Evolutionary conservation across 148 eudicot genomes (phyloP), one percentile per base, ranked within the genome.

Genomic region (Vaccinium darrowii): DNA sequence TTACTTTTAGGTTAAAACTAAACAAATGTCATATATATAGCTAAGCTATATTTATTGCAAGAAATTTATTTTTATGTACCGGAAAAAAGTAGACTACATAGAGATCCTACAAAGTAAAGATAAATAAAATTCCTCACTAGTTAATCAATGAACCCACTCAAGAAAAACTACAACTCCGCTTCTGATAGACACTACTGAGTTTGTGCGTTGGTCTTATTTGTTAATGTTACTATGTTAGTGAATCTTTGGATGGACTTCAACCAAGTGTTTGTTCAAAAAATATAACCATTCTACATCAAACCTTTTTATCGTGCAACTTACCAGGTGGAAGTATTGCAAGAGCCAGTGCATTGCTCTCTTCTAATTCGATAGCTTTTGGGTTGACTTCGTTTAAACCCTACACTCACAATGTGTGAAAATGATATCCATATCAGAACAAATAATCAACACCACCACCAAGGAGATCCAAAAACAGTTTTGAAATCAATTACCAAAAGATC

Each of bases 281-380:
- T 71, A 71, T 13, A 71, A 27, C 75, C 75, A 12, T 71, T 71
- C 47, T 13, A 71, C 16, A 4, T 39, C 50, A 15, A 72, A 33
- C 16, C 16, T 71, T 14, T 0, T 15, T 12, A 33, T 47, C 33
- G 18, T 49, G 36, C 58, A 16, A 54, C 73, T 81, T 88, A 95
- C 99, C 98, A 56, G 96, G 94, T 88, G 91, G 95, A 91, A 91
- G 51, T 52, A 97, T 95, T 81, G 99, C 98, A 84, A 97, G 98
- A 83, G 99, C 99, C 82, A 95, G 78, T 65, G 99, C 99, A 84
- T 97, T 97, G 89, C 88, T 94, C 88, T 97, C 93, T 87, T 95
- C 98, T 78, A 97, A 84, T 88, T 95, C 92, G 65, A 87, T 85
- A 74, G 94, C 96, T 84, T 82, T 65, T 53, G 98, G 94, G 86